Evolutionary conservation across 78 protist species (phyloP), one percentile per base, ranked within the genome.

Genomic region (Polysphondylium violaceum): DNA sequence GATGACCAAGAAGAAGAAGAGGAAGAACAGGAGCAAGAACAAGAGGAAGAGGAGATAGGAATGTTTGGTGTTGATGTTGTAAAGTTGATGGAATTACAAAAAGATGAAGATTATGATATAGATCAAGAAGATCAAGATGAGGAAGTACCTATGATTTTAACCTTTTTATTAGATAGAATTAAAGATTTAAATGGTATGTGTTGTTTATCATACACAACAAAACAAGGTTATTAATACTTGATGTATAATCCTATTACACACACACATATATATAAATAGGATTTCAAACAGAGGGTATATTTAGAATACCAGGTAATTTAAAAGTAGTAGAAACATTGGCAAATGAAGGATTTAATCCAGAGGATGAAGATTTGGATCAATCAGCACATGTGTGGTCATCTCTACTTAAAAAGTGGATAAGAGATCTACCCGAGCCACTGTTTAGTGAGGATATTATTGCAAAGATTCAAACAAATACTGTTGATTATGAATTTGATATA

Each of bases 341-440:
- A 5, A 69, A 36, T 1, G 79, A 83, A 5, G 91, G 91, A 67
- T 83, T 83, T 29, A 79, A 83, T 44, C 91, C 91, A 58, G 58
- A 68, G 7, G 76, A 38, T 55, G 69, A 64, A 5, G 73, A 69
- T 33, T n/a, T 36, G 1, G 44, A 78, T 40, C 29, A 29, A 35
- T 68, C 67, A 27, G 91, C 69, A 3, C 67, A 69, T 56, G 69
- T 79, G 23, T 83, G 91, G 91, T 77, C 91, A 71, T 83, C 91
- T 17, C 35, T 83, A 16, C 43, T 83, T 27, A 83, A 83, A 31
- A 83, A 83, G 63, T 83, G 91, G 91, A 83, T 83, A 8, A 31
- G 91, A 16, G 91, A 83, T 9, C n/a, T 83, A 41, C 91, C 91
- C 3, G 43, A 43, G 11, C 79, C 81, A 16, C 51, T 83, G 43